Base-by-base conservation (phyloP, 2,329 filamentous ascomycete species). In the Arachnomyces sp. region DNA sequence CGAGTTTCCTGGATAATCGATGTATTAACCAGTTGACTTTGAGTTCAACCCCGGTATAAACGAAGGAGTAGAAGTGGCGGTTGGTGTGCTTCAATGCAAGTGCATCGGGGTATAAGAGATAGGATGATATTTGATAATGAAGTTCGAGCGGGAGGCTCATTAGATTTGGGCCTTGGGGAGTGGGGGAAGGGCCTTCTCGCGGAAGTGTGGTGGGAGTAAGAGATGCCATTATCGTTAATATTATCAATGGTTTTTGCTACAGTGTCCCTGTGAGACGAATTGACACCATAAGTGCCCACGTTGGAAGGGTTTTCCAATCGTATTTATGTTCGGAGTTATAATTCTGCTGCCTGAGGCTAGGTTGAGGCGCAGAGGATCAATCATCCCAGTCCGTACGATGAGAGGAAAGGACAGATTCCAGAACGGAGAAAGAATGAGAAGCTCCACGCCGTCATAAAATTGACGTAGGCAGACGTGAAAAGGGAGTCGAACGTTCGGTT, bases 1-100 rank as follows among this genome's bases (percentile, higher is more conserved):
- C 75, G 7, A 85, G 70, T 43, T 81, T 77, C 28, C 79, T 65
- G 34, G 65, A 71, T 13, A 78, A 71, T 9, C 81, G 72, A 49
- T 81, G 71, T 43, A 84, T 67, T 3, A 85, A 67, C 82, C 82
- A 86, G 42, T 75, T 72, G 9, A 85, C 72, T 55, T 84, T 84
- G 33, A 84, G 66, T 18, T 68, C 59, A 20, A 84, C 66, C 28
- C 77, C 79, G 0, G 81, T 85, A 56, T 80, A 71, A 45, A 84
- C 78, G 2, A 83, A 60, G 35, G 58, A 52, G 61, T 79, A 80
- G 57, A 85, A 80, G 53, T 82, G 70, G 43, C 71, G 70, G 53
- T 65, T 78, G 14, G 74, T 74, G 55, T 84, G 80, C 53, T 84
- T 84, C 12, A 85, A 64, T 0, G 80, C 81, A 1, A 85, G 69